Evolutionary conservation across 345 rosid species (phyloP).

Genomic region (Melastoma malabathricum): DNA sequence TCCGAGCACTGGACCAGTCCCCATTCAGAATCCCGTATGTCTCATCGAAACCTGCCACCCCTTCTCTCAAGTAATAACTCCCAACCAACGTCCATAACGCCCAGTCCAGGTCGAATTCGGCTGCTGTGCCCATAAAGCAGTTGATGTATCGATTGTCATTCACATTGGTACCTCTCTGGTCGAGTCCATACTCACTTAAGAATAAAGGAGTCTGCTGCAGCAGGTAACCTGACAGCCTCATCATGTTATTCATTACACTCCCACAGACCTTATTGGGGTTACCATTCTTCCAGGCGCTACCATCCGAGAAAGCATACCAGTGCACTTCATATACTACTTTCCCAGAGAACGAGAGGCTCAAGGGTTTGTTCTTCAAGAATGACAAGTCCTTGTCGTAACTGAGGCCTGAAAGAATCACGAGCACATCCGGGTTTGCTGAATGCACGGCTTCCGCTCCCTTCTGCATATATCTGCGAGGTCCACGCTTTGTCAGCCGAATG

Average conservation of each 20-base stretch:
- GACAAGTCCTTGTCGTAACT: constrained; percentile 61
- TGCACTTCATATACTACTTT: constrained; percentile 77
- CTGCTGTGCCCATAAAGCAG: constrained; percentile 57
- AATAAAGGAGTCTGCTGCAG: constrained; percentile 54
- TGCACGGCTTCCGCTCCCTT: constrained; percentile 90
- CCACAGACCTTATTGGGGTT: constrained; percentile 76
- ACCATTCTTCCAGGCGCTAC: constrained; percentile 52
- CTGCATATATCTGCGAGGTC: constrained; percentile 50
- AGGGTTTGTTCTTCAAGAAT: constrained; percentile 31
- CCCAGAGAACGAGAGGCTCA: constrained; percentile 35
- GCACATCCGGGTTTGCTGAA: constrained; percentile 68
- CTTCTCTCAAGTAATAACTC: constrained; percentile 72
- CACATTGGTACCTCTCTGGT: constrained; percentile 48
- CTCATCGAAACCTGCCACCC: constrained; percentile 48
- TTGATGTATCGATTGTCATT: constrained; percentile 56
- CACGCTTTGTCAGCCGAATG: background rate
- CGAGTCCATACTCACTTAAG: constrained; percentile 67
- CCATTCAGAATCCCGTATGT: constrained; percentile 47
- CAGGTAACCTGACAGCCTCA: constrained; percentile 48
- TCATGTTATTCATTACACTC: constrained; percentile 32
- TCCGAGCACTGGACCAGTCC: constrained; percentile 51
- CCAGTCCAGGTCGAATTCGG: constrained; percentile 80
- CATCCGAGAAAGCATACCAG: constrained; percentile 71
- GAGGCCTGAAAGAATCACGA: constrained; percentile 80
- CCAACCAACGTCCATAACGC: constrained; percentile 76